Base-by-base conservation (phyloP, 306 rosid species). In the Oemleria cerasiformis region DNA sequence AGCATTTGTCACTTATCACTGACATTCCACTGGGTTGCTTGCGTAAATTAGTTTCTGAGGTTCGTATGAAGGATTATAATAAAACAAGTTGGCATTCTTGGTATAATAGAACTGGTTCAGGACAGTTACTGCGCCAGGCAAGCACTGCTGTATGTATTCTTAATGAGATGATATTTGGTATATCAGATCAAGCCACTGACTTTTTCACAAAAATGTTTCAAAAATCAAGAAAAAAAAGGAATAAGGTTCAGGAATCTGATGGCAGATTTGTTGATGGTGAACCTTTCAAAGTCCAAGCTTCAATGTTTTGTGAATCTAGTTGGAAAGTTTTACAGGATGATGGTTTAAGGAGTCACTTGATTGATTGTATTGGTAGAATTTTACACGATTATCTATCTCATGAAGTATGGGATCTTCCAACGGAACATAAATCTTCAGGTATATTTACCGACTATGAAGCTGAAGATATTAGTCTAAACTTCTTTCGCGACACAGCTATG, bases 61-160 rank as follows among this genome's bases (percentile, higher is more conserved):
- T 91, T 67, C 92, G 96, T 54, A 50, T 65, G 70, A 91, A 74
- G 84, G 92, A 93, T 76, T 84, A 75, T 86, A 86, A 82, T 66
- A 82, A 83, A 64, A 89, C 84, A 76, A 83, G 86, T 84, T 93
- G 98, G 98, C 91, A 83, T 71, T 66, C 83, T 21, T 93, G 98
- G 98, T 93, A 91, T 72, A 78, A 82, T 68, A 91, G 96, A 80
- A 86, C 83, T 73, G 96, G 92, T 80, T 91, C 94, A 19, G 98
- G 98, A 67, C 89, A 84, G 82, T 80, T 91, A 73, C 70, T 93
- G 75, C 92, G 94, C 67, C 96, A 91, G 83, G 97, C 97, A 36
- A 84, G 97, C 88, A 93, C 94, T 63, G 92, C 97, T 73, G 96
- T 79, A 13, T 93, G 96, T 74, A 91, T 93, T 84, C 79, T 93